Evolutionary conservation across 371 early-diverging fungal species (phyloP).

Genomic region (Actinomucor elegans): DNA sequence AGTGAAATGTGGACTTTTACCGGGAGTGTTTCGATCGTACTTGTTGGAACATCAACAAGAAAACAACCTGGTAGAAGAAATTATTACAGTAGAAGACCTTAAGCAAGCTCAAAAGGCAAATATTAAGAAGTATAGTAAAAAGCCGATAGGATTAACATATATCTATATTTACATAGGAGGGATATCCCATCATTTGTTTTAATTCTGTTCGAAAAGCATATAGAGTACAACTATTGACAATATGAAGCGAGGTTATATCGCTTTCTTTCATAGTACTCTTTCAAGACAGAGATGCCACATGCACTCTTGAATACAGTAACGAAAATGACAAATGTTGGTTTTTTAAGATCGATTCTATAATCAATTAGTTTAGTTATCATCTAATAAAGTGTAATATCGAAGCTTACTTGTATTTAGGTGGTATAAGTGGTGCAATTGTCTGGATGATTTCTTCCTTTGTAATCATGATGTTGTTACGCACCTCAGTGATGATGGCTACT

Average conservation of each 20-base stretch:
- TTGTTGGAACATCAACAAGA: slow-evolving; percentile 28
- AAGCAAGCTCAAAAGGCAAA: slow-evolving; percentile 43
- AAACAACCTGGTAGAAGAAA: slow-evolving; percentile 26
- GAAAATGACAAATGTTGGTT: slow-evolving; percentile 50
- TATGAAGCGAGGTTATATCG: slow-evolving; percentile 44
- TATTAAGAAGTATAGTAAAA: too few species aligned
- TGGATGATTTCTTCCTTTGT: slow-evolving; percentile 43
- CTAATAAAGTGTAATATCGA: too few species aligned
- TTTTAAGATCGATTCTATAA: slow-evolving; percentile 45
- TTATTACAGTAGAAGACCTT: slow-evolving; percentile 47
- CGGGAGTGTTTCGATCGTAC: slow-evolving; percentile 52
- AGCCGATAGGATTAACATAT: slow-evolving; percentile 4
- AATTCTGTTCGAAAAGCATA: slow-evolving; percentile 56
- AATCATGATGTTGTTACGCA: slow-evolving; percentile 46
- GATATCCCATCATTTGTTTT: slow-evolving; percentile 47
- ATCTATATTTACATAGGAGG: slow-evolving; percentile 12
- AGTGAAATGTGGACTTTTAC: slow-evolving; percentile 43
- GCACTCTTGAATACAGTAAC: slow-evolving; percentile 55
- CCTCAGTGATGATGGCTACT: slow-evolving; percentile 48
- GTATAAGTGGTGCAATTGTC: slow-evolving; percentile 42
- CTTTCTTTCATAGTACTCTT: slow-evolving; percentile 43
- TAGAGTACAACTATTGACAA: slow-evolving; percentile 22
- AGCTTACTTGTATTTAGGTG: slow-evolving; percentile 38
- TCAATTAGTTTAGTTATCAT: too few species aligned
- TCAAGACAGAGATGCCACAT: slow-evolving; percentile 48